Percentiles rank a stretch among this genome's conserved stretches.
Conservation (phyloP, 2,329 filamentous ascomycete genomes). For the Monilinia aucupariae region DNA sequence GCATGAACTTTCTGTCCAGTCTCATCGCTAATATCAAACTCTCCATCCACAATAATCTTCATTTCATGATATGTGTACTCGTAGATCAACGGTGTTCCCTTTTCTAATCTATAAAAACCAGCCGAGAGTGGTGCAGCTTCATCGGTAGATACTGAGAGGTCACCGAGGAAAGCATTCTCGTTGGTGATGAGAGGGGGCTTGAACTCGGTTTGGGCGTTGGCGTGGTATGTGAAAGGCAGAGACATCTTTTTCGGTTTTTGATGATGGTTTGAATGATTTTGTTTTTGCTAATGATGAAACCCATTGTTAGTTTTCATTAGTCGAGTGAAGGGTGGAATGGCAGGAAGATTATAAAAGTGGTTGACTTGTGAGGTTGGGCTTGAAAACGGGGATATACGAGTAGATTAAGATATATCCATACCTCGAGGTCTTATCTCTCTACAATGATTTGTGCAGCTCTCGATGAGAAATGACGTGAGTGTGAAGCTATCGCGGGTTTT, state of each 20-base stretch:
- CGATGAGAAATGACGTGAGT: not conserved
- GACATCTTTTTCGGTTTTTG: constrained; percentile 24
- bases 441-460: not conserved
- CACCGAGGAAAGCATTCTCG: constrained; percentile 57
- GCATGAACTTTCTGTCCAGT: constrained; percentile 53
- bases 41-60: constrained; percentile 61
- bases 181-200: constrained; percentile 58
- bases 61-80: constrained; percentile 61
- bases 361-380: not conserved
- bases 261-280: constrained; percentile 22
- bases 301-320: constrained; percentile 30
- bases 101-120: constrained; percentile 58
- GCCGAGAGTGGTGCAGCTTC: constrained; percentile 49
- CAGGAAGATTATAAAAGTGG: not conserved
- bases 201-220: constrained; percentile 49
- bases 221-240: constrained; percentile 40
- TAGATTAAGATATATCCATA: constrained; percentile 11
- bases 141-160: constrained; percentile 46
- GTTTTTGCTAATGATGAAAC: constrained; percentile 34
- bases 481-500: constrained; percentile 15
- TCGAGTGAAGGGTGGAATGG: not conserved
- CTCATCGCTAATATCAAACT: constrained; percentile 56
- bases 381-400: not conserved
- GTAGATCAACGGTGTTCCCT: constrained; percentile 57
- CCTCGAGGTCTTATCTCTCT: constrained; percentile 21